phyloP scores from a whole-genome alignment of 2,329 filamentous ascomycete genomes.

The Parastagonospora nodorum region DNA sequence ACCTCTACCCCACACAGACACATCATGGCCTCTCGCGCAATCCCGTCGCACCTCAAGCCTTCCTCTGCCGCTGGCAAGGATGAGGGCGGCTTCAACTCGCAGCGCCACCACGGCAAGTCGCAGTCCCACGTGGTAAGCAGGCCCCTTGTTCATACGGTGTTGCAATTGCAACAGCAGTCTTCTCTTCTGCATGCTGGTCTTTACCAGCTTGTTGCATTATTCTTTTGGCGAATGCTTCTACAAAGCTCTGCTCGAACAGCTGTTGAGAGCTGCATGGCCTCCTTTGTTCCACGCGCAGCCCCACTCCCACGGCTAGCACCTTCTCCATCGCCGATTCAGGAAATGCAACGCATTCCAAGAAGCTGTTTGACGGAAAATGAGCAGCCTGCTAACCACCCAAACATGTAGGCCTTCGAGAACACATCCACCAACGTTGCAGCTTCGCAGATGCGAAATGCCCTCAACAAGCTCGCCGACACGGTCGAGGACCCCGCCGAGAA shows the following conservation, averaged over 20 bases:
- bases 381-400: slow-evolving; percentile 7
- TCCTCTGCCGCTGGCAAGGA: slow-evolving; percentile 48
- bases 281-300: too few species aligned
- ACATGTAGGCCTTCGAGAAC: slow-evolving; percentile 91
- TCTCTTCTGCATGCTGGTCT: background rate
- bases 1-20: slow-evolving; percentile 9
- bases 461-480: slow-evolving; percentile 89
- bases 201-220: background rate
- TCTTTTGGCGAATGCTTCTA: background rate
- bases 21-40: slow-evolving; percentile 72
- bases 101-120: slow-evolving; percentile 81
- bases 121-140: slow-evolving; percentile 81
- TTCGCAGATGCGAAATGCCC: slow-evolving; percentile 97
- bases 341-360: too few species aligned
- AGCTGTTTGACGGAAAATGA: background rate
- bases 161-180: background rate
- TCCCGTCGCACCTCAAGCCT: slow-evolving; percentile 84
- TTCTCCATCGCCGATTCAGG: too few species aligned
- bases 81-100: slow-evolving; percentile 54
- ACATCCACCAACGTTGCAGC: slow-evolving; percentile 97
- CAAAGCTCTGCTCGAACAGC: too few species aligned
- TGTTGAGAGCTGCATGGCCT: too few species aligned
- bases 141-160: background rate
- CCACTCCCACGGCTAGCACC: too few species aligned
- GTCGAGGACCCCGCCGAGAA: slow-evolving; percentile 77